Conservation (phyloP, 2,329 filamentous ascomycete species). For the Penicillium italicum region DNA sequence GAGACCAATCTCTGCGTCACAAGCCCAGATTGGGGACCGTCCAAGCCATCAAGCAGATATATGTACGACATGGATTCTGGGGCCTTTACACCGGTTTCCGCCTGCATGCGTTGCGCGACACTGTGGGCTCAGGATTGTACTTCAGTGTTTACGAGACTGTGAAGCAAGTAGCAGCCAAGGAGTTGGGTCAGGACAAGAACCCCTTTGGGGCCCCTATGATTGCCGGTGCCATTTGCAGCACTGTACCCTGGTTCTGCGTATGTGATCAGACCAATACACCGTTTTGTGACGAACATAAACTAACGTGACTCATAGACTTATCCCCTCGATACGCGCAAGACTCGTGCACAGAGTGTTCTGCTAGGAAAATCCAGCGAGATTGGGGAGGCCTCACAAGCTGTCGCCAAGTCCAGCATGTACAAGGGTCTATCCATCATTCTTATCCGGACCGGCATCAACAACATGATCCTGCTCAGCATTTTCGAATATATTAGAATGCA, state of each 20-base stretch:
- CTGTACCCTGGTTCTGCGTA: constrained; percentile 48
- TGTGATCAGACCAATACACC: constrained; percentile 16
- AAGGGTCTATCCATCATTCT: constrained; percentile 49
- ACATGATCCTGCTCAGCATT: constrained; percentile 48
- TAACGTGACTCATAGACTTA: constrained; percentile 39
- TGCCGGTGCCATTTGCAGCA: constrained; percentile 46
- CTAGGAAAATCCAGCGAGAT: constrained; percentile 43
- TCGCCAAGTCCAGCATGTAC: constrained; percentile 45
- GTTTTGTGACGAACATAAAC: neutral
- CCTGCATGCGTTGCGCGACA: constrained; percentile 45
- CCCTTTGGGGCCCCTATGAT: constrained; percentile 45
- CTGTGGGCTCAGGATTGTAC: constrained; percentile 46
- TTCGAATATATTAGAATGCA: constrained; percentile 46
- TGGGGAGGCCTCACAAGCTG: constrained; percentile 39
- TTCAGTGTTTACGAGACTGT: constrained; percentile 48
- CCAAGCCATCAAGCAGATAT: constrained; percentile 43
- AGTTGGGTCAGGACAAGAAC: constrained; percentile 42
- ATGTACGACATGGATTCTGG: constrained; percentile 41
- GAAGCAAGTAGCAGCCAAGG: constrained; percentile 45
- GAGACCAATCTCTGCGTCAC: constrained; percentile 34
- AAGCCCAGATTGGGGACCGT: constrained; percentile 43
- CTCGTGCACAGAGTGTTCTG: constrained; percentile 47
- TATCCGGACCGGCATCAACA: constrained; percentile 46
- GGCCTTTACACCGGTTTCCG: constrained; percentile 48
- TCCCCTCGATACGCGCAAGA: constrained; percentile 48